Conservation (phyloP, 139 green algal species). For the Monoraphidium neglectum region DNA sequence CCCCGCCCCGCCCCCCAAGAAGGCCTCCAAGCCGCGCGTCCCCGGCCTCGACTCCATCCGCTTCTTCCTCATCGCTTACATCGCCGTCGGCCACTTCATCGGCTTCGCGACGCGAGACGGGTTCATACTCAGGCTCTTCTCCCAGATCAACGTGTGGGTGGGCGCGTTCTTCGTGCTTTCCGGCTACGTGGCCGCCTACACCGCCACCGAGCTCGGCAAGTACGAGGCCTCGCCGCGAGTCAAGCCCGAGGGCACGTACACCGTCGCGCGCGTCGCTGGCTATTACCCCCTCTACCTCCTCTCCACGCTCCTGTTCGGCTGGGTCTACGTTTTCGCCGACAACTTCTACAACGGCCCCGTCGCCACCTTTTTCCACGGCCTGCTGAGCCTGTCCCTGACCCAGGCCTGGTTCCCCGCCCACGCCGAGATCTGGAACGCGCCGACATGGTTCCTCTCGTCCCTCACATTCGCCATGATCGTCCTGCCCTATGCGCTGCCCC, state of each 20-base stretch:
- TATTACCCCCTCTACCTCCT: conserved; percentile 32
- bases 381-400: conserved; percentile 10
- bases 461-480: conserved; percentile 31
- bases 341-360: conserved; percentile 22
- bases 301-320: conserved; percentile 20
- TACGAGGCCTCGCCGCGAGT: conserved; percentile 21
- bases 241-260: conserved; percentile 7
- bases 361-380: conserved; percentile 1
- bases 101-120: conserved; percentile 22
- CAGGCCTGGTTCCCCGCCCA: conserved; percentile 38
- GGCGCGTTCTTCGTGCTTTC: conserved; percentile 31
- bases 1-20: not conserved
- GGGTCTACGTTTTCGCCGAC: conserved; percentile 30
- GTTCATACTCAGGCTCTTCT: conserved; percentile 28
- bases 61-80: conserved; percentile 37
- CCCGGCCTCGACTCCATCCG: conserved; percentile 25
- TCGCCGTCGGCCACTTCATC: conserved; percentile 30
- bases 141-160: conserved; percentile 35
- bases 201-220: conserved; percentile 32
- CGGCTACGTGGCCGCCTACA: conserved; percentile 31
- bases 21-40: conserved; percentile 22
- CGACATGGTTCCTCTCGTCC: conserved; percentile 31
- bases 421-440: conserved; percentile 35
- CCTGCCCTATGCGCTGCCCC: conserved; percentile 21
- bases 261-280: conserved; percentile 14